Conservation (phyloP, 257 asterid genomes). For the Datura wrightii region DNA sequence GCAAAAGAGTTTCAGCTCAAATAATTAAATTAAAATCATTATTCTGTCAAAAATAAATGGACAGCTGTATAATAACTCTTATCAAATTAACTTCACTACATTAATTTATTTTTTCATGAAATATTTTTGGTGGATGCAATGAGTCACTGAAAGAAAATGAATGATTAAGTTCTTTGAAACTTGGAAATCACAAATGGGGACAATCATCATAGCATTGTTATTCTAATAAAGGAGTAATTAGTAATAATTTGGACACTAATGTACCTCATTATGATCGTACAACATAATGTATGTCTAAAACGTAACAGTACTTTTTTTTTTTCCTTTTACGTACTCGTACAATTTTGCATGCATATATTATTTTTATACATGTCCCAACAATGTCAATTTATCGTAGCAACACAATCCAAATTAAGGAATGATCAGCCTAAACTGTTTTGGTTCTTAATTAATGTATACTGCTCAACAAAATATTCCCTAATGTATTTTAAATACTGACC, state of each 20-base stretch:
- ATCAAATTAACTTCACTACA: background rate
- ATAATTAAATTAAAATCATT: background rate
- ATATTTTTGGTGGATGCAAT: slow-evolving; percentile 17
- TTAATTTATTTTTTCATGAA: background rate
- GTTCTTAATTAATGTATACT: no score
- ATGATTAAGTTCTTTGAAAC: slow-evolving; percentile 13
- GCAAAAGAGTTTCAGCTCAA: background rate
- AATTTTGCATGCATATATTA: background rate
- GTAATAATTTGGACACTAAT: slow-evolving; percentile 24
- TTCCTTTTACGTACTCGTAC: slow-evolving; percentile 2
- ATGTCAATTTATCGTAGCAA: background rate
- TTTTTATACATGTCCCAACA: background rate
- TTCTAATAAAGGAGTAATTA: slow-evolving; percentile 2
- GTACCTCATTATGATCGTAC: slow-evolving; percentile 18
- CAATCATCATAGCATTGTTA: slow-evolving; percentile 23
- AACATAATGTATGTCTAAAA: background rate
- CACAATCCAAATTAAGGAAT: background rate
- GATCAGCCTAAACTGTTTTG: no score
- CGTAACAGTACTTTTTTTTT: background rate
- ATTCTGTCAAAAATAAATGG: background rate
- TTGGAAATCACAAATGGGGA: slow-evolving; percentile 23
- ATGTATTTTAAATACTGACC: no score
- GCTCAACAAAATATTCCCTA: no score
- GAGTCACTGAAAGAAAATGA: background rate
- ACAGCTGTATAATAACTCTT: background rate